These are phyloP conservation scores for Termitomyces sp. DNA, from an alignment of 768 basidiomycete genomes.

Conservation along the genomic window DNA sequence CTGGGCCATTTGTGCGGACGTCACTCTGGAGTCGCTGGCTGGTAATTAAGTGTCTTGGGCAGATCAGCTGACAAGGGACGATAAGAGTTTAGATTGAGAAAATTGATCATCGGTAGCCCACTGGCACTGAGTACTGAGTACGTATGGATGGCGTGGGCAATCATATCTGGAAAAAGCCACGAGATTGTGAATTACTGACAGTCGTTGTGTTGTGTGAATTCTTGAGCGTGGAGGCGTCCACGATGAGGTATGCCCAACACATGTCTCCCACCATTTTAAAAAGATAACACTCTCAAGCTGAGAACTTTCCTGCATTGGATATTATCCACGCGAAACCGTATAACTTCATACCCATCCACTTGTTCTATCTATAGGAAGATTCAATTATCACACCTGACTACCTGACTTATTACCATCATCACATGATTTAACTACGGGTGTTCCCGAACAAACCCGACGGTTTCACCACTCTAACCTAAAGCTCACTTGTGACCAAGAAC, in stretches of 20 bases:
- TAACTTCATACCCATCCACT: too few relatives aligned
- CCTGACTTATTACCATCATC: not conserved
- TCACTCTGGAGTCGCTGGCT: not conserved
- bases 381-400: too few relatives aligned
- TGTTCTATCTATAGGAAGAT: too few relatives aligned
- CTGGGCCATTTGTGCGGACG: slow-evolving; percentile 34
- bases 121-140: too few relatives aligned
- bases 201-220: not conserved
- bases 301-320: too few relatives aligned
- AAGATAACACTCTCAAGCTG: not conserved
- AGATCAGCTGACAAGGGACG: not conserved
- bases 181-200: too few relatives aligned
- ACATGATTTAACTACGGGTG: not conserved
- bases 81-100: not conserved
- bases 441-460: slow-evolving; percentile 11
- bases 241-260: not conserved
- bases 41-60: not conserved
- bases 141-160: too few relatives aligned
- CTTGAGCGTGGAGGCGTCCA: not conserved
- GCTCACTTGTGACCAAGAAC: not conserved
- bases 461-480: not conserved
- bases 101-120: not conserved
- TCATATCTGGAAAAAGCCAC: too few relatives aligned
- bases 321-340: too few relatives aligned
- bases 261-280: not conserved